Conservation (phyloP, 805 yeast species). For the Wickerhamiella brachini region DNA sequence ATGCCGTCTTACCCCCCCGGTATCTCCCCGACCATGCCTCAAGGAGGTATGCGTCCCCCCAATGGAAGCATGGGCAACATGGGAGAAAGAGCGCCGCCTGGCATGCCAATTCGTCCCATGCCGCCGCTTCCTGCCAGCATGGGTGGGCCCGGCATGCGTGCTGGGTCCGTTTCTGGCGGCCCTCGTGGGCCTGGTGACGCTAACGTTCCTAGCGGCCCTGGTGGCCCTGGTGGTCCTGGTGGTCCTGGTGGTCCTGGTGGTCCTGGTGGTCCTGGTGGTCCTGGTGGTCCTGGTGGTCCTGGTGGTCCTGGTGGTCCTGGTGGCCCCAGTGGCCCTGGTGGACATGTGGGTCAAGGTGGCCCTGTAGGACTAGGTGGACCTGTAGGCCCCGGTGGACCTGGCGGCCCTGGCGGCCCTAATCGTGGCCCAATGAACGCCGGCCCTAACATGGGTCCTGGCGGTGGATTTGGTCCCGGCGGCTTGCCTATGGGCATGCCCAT, state of each 20-base stretch:
- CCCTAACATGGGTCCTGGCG: background rate
- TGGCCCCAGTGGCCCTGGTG: conserved; percentile 3
- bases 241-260: conserved; percentile 5
- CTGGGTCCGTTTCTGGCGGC: background rate
- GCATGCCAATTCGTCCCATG: background rate
- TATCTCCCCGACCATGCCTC: background rate
- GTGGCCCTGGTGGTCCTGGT: conserved; percentile 5
- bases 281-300: conserved; percentile 3
- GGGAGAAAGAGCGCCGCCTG: background rate
- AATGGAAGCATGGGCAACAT: background rate
- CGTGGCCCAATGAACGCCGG: background rate
- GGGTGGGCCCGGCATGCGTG: background rate
- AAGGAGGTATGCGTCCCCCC: background rate
- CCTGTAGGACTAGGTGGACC: conserved; percentile 5
- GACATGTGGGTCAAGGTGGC: conserved; percentile 5
- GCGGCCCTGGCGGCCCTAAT: conserved; percentile 3
- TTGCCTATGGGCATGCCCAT: background rate
- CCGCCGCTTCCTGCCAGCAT: background rate
- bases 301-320: conserved; percentile 5
- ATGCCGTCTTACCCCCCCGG: background rate
- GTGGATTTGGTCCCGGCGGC: background rate
- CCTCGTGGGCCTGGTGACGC: background rate
- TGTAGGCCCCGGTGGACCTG: conserved; percentile 4
- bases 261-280: conserved; percentile 6
- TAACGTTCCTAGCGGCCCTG: conserved; percentile 2